These are phyloP conservation scores for Akanthomyces muscarius DNA, from an alignment of 2,329 filamentous ascomycete species.

Conservation along the genomic window DNA sequence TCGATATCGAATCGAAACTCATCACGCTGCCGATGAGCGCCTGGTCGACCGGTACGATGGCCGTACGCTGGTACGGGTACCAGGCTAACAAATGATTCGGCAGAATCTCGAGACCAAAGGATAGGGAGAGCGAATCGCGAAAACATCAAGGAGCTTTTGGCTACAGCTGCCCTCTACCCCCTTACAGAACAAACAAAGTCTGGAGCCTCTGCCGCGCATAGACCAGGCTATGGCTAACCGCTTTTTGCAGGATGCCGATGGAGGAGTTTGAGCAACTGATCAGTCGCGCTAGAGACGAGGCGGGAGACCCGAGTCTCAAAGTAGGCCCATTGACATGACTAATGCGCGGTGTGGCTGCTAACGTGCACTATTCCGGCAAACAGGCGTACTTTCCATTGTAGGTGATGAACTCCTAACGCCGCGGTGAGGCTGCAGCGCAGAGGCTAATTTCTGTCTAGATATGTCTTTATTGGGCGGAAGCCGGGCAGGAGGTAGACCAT, in stretches of 20 bases:
- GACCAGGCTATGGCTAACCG: constrained; percentile 14
- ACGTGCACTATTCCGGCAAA: not conserved
- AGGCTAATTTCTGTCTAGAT: constrained; percentile 35
- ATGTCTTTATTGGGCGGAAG: constrained; percentile 61
- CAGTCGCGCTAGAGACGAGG: constrained; percentile 51
- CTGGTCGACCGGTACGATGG: constrained; percentile 60
- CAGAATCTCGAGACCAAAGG: constrained; percentile 48
- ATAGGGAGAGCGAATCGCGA: constrained; percentile 52
- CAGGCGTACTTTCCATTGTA: constrained; percentile 61
- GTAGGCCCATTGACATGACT: constrained; percentile 30
- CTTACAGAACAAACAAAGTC: constrained; percentile 49
- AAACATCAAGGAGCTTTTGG: constrained; percentile 51
- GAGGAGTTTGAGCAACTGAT: constrained; percentile 56
- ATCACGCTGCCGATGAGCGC: constrained; percentile 65
- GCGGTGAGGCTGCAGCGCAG: not conserved
- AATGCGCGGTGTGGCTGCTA: not conserved
- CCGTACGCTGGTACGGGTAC: not conserved
- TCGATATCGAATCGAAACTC: constrained; percentile 62
- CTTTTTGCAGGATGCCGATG: constrained; percentile 47
- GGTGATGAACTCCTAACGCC: constrained; percentile 28
- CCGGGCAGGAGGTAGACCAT: constrained; percentile 26
- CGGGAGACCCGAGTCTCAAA: constrained; percentile 52
- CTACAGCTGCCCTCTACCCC: constrained; percentile 53
- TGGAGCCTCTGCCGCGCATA: constrained; percentile 21
- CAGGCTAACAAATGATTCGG: not conserved